These are phyloP conservation scores for Phycomyces blakesleeanus DNA, from an alignment of 192 early-diverging fungal species.

Conservation along the genomic window DNA sequence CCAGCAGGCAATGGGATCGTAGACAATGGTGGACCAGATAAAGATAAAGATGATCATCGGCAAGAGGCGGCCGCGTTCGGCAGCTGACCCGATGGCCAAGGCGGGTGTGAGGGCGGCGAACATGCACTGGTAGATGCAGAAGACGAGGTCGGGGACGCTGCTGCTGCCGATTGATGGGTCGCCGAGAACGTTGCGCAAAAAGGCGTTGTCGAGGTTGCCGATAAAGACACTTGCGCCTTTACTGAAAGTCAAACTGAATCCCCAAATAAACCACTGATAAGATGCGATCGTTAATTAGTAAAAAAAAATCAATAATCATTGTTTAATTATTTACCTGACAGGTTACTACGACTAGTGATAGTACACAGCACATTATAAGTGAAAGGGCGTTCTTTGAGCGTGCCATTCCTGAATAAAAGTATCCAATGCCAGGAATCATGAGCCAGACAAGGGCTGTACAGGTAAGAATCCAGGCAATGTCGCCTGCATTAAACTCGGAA, in stretches of 20 bases:
- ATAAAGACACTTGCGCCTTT: constrained; percentile 70
- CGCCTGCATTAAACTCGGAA: constrained; percentile 33
- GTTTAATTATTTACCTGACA: constrained; percentile 55
- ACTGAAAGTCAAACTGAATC: constrained; percentile 87
- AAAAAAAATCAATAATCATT: constrained; percentile 49
- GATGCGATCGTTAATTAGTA: not conserved
- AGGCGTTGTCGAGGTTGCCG: constrained; percentile 77
- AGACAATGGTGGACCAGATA: constrained; percentile 90
- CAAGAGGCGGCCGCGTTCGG: constrained; percentile 83
- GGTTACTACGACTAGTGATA: constrained; percentile 78
- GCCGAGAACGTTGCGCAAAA: constrained; percentile 54
- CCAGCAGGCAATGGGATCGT: constrained; percentile 95
- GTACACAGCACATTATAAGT: constrained; percentile 79
- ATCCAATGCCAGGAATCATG: constrained; percentile 93
- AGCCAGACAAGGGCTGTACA: constrained; percentile 82
- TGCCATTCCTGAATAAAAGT: constrained; percentile 95
- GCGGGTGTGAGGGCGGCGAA: constrained; percentile 91
- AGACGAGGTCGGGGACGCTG: constrained; percentile 72
- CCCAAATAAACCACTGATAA: constrained; percentile 84
- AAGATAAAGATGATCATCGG: constrained; percentile 89
- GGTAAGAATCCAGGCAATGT: constrained; percentile 68
- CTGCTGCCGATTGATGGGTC: constrained; percentile 54
- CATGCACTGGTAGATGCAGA: constrained; percentile 83
- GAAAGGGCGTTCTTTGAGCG: constrained; percentile 90
- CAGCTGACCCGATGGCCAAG: constrained; percentile 85